Percentiles rank a stretch among this genome's conserved stretches.
These are phyloP conservation scores for Cystofilobasidium macerans DNA, from an alignment of 768 basidiomycete genomes.

Conservation along the genomic window DNA sequence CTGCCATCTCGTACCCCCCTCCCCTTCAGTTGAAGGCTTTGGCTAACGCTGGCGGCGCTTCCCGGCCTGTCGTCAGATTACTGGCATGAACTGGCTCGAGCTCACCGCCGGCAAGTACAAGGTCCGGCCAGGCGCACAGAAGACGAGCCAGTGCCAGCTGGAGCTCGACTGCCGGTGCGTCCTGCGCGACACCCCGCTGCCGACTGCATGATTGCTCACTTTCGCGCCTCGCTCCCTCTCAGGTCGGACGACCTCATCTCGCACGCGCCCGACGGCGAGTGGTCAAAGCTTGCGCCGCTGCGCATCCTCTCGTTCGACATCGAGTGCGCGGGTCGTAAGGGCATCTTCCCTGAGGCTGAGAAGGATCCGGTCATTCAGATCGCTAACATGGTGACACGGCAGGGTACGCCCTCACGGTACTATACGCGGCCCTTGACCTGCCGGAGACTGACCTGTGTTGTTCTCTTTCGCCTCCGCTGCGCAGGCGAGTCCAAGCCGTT, in stretches of 20 bases:
- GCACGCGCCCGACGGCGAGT: slow-evolving; percentile 78
- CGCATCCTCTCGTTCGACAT: slow-evolving; percentile 97
- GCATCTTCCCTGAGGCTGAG: slow-evolving; percentile 86
- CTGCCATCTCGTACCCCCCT: neutral
- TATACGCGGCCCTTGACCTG: neutral
- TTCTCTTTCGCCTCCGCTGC: neutral
- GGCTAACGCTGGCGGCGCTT: slow-evolving; percentile 5
- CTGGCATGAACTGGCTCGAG: slow-evolving; percentile 99
- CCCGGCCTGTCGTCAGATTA: slow-evolving; percentile 47
- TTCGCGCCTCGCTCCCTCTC: neutral
- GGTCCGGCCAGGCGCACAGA: slow-evolving; percentile 48
- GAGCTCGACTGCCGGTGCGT: slow-evolving; percentile 67
- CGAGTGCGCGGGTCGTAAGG: slow-evolving; percentile 95
- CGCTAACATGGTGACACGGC: slow-evolving; percentile 95
- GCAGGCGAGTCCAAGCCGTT: slow-evolving; percentile 84
- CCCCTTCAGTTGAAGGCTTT: neutral
- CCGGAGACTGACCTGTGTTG: neutral
- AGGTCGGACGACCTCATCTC: slow-evolving; percentile 82
- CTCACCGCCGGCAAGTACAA: slow-evolving; percentile 71
- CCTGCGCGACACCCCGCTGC: neutral
- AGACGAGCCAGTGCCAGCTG: slow-evolving; percentile 74
- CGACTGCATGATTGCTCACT: neutral
- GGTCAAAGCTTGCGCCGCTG: slow-evolving; percentile 84
- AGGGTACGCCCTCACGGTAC: slow-evolving; percentile 50
- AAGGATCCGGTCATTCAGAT: slow-evolving; percentile 95